Conservation (phyloP, 176 grass and related monocot species). For the Hsuehochloa calcarea region DNA sequence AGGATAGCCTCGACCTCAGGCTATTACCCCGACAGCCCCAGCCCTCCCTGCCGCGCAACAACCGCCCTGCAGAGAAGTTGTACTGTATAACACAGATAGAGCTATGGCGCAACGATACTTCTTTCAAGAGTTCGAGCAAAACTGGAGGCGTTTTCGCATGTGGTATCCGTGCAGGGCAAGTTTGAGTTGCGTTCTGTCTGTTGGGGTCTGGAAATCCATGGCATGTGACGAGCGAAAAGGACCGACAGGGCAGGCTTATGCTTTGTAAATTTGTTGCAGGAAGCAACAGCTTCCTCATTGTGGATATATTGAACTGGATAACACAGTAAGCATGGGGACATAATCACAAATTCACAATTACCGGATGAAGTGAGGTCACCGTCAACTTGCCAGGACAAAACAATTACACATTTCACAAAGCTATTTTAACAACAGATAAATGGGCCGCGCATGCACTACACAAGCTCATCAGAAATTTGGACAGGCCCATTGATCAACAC, state of each 20-base stretch:
- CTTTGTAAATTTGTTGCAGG: not conserved
- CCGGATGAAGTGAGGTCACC: constrained; percentile 18
- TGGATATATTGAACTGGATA: not conserved
- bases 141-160: constrained; percentile 11
- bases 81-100: not conserved
- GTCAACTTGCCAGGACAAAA: constrained; percentile 11
- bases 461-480: constrained; percentile 31
- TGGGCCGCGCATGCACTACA: constrained; percentile 18
- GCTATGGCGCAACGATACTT: not conserved
- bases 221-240: constrained; percentile 41
- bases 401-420: constrained; percentile 47
- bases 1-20: too few relatives aligned
- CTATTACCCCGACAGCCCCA: too few relatives aligned
- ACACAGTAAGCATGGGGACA: not conserved
- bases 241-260: not conserved
- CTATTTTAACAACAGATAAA: constrained; percentile 41
- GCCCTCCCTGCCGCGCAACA: too few relatives aligned
- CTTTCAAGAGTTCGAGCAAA: not conserved
- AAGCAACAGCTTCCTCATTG: not conserved
- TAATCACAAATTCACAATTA: constrained; percentile 68
- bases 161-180: constrained; percentile 2
- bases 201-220: not conserved
- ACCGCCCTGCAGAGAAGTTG: too few relatives aligned
- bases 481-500: constrained; percentile 29
- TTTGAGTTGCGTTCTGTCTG: not conserved